Evolutionary conservation across 331 rosid genomes (phyloP).

Genomic region (Dryas integrifolia): DNA sequence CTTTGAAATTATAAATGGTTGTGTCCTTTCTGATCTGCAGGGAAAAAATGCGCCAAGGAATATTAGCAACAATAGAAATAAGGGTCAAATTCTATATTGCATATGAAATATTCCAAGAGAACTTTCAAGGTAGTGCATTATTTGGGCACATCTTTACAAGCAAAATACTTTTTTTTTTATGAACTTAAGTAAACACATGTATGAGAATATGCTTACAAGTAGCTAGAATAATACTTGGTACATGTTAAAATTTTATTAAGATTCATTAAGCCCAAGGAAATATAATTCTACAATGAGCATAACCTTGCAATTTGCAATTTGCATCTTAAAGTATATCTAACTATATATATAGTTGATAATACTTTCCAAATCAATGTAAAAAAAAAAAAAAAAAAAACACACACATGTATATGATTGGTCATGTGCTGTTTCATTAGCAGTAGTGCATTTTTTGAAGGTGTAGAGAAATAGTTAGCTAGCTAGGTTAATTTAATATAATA

Average conservation of each 20-base stretch:
- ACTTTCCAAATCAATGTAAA: too few species aligned
- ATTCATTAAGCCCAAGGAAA: neutral
- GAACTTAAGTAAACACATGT: slow-evolving; percentile 10
- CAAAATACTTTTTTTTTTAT: slow-evolving; percentile 20
- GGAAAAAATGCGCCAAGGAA: slow-evolving; percentile 23
- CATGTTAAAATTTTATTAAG: slow-evolving; percentile 6
- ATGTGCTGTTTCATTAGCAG: too few species aligned
- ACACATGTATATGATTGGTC: too few species aligned
- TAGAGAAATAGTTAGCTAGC: neutral
- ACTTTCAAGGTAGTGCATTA: slow-evolving; percentile 23
- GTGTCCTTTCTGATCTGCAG: neutral
- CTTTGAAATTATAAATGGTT: slow-evolving; percentile 6
- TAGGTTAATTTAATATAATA: too few species aligned
- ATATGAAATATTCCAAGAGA: slow-evolving; percentile 43
- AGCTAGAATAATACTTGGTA: slow-evolving; percentile 34
- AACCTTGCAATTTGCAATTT: neutral
- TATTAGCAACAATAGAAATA: slow-evolving; percentile 24
- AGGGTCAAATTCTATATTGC: slow-evolving; percentile 19
- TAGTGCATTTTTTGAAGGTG: slow-evolving; percentile 5
- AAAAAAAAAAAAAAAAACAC: too few species aligned
- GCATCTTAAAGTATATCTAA: too few species aligned
- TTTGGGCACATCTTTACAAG: slow-evolving; percentile 17
- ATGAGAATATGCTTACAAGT: slow-evolving; percentile 37
- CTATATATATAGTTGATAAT: too few species aligned
- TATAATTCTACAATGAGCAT: neutral